Base-by-base conservation (phyloP, 2,329 filamentous ascomycete species). In the Fusarium hostae region DNA sequence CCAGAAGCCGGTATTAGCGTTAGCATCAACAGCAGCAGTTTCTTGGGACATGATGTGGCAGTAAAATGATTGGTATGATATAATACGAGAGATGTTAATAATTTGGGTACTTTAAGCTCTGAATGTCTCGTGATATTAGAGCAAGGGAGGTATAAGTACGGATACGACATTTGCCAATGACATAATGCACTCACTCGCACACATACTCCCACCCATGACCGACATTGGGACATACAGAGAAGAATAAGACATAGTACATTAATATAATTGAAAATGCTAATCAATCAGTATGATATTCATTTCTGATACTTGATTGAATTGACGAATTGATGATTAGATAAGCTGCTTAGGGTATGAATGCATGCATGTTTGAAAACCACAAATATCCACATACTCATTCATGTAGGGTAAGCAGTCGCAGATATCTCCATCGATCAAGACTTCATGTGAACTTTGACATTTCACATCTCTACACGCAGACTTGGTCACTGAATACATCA, bases 1-100 rank as follows among this genome's bases (percentile, higher is more conserved):
- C 64, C 79, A 78, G 67, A 81, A 75, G 58, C 75, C 75, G 34
- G 66, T 51, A 32, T 58, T 39, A 18, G 65, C 57, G 28, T 47
- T 57, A 34, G 64, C 52, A 39, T 60, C 32, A 15, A 58, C 55
- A 30, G 45, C 20, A 37, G 59, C 16, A 22, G 40, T 57, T 40
- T 63, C 54, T 30, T 74, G 69, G 9, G 75, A 58, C 74, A 76
- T 76, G 18, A 28, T 35, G 7, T 13, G 22, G 32, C 9, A 30
- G 34, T 35, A n/a, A 12, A 22, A 28, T 24, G n/a, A 20, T 45
- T 63, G 20, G 9, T 35, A 34, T 45, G 26, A 24, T 47, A 30
- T 30, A n/a, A 48, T 32, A 48, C 32, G 24, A 30, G 20, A 6
- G 32, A 34, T n/a, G 50, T 50, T 35, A n/a, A 11, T 28, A 35